Evolutionary conservation across 1,284 basidiomycete species (phyloP).

Genomic region (Austroboletus novae-zelandiae): DNA sequence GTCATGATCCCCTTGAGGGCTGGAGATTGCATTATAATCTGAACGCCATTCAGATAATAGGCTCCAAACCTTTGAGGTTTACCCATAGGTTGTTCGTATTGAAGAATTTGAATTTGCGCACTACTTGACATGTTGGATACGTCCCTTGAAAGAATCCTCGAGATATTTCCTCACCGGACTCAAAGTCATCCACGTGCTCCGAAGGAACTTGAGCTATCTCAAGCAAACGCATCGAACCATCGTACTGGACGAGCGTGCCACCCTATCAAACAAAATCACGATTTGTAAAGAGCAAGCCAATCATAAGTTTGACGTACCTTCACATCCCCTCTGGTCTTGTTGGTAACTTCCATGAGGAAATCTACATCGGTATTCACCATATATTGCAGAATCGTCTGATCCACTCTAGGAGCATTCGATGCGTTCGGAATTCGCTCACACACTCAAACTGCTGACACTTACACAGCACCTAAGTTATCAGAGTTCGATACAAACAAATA

Average conservation of each 20-base stretch:
- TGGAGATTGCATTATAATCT: slow-evolving; percentile 14
- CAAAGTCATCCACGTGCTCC: slow-evolving; percentile 99
- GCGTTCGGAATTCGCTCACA: slow-evolving; percentile 23
- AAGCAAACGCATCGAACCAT: slow-evolving; percentile 90
- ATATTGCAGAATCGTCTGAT: slow-evolving; percentile 83
- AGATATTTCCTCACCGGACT: slow-evolving; percentile 45
- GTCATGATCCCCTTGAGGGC: slow-evolving; percentile 96
- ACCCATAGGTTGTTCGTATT: slow-evolving; percentile 99
- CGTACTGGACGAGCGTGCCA: slow-evolving; percentile 97
- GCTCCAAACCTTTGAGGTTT: slow-evolving; percentile 69
- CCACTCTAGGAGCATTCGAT: slow-evolving; percentile 49
- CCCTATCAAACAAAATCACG: slow-evolving; percentile 42
- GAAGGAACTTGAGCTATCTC: slow-evolving; percentile 99
- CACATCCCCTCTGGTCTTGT: slow-evolving; percentile 99
- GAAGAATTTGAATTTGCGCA: slow-evolving; percentile 94
- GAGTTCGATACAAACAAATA: slow-evolving; percentile 99
- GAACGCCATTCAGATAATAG: background rate
- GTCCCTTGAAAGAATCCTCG: too few relatives aligned
- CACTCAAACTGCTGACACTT: slow-evolving; percentile 36
- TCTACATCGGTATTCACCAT: slow-evolving; percentile 88
- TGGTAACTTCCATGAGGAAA: slow-evolving; percentile 98
- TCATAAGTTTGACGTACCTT: slow-evolving; percentile 42
- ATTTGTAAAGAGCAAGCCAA: too few relatives aligned
- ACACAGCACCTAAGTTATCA: slow-evolving; percentile 98
- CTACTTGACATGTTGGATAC: slow-evolving; percentile 11